phyloP scores from a whole-genome alignment of 495 filamentous ascomycete species.

The Clohesyomyces aquaticus region DNA sequence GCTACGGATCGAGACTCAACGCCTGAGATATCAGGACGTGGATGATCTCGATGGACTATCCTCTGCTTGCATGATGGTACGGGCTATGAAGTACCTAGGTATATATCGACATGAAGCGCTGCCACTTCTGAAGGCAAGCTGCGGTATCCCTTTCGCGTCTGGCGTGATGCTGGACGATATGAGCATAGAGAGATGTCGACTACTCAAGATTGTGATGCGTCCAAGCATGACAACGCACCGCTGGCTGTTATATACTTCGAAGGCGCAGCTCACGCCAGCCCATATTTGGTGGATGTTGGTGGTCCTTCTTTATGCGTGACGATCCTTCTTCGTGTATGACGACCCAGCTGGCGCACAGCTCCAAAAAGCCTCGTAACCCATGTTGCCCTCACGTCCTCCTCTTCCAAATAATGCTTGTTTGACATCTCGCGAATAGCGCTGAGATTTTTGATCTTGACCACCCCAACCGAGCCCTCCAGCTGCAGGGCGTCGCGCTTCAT shows the following conservation, averaged over 20 bases:
- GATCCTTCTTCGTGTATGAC: no score
- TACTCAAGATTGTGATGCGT: conserved; percentile 19
- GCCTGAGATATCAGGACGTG: conserved; percentile 19
- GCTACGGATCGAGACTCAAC: conserved; percentile 40
- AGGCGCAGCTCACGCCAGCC: conserved; percentile 15
- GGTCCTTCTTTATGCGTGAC: not conserved
- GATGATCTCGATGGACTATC: conserved; percentile 36
- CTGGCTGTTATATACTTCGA: conserved; percentile 34
- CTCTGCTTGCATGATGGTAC: conserved; percentile 49
- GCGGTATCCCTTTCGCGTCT: conserved; percentile 50
- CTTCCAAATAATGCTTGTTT: no score
- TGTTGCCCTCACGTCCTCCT: no score
- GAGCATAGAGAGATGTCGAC: conserved; percentile 34
- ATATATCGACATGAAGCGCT: conserved; percentile 69
- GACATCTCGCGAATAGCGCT: no score
- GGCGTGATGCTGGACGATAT: conserved; percentile 25
- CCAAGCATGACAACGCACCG: conserved; percentile 15
- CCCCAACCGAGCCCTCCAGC: not conserved
- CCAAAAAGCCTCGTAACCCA: no score
- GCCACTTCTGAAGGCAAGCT: conserved; percentile 55
- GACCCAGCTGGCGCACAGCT: conserved; percentile 2
- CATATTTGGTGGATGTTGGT: not conserved
- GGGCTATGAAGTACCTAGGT: conserved; percentile 68
- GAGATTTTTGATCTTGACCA: not conserved
- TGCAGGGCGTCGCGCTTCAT: no score